Evolutionary conservation across 1,284 basidiomycete genomes (phyloP), one percentile per base, ranked within the genome.

Genomic region (Rugosomyces carneus): DNA sequence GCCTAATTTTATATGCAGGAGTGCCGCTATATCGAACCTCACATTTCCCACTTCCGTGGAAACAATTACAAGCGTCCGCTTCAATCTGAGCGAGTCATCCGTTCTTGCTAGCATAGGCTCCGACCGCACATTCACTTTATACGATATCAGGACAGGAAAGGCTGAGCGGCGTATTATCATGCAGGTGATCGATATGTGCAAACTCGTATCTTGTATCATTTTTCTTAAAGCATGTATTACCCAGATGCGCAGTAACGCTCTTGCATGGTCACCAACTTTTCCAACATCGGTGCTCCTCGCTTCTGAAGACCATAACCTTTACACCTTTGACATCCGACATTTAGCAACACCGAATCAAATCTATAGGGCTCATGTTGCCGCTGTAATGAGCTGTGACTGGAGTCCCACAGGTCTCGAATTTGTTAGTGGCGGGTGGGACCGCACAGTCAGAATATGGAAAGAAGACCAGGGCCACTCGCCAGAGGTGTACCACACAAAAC

Each of bases 241-340:
- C 5, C 52, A 87, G 80, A 90, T 93, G 82, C 80, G 78, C 55
- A 83, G 81, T 58, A 99, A 99, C 57, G 78, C 89, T 29, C 74
- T 99, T 3, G 78, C 91, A 16, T 99, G 94, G 93, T 97, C 92
- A 41, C 95, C 96, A 0, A 93, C 92, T 0, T 87, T 95, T 62
- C 95, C 96, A 0, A 97, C 94, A 0, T 78, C 85, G 2, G 71
- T 98, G 31, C 80, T 98, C 2, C 79, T 98, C 11, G 96, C 91
- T 10, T 96, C 93, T 1, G 96, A 99, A 70, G 96, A 99, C 63
- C 94, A 98, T 71, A 97, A 98, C 59, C 73, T 99, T 34, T 99
- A 99, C 68, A 98, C 96, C 0, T 99, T 96, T 64, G 96, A 99
- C 61, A 89, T 99, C 51, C 81, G 95, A 37, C 82, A 89, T 49